Percentiles rank a stretch among this genome's conserved stretches.
These are phyloP conservation scores for Haberlea rhodopensis DNA, from an alignment of 257 asterid genomes.

Conservation along the genomic window DNA sequence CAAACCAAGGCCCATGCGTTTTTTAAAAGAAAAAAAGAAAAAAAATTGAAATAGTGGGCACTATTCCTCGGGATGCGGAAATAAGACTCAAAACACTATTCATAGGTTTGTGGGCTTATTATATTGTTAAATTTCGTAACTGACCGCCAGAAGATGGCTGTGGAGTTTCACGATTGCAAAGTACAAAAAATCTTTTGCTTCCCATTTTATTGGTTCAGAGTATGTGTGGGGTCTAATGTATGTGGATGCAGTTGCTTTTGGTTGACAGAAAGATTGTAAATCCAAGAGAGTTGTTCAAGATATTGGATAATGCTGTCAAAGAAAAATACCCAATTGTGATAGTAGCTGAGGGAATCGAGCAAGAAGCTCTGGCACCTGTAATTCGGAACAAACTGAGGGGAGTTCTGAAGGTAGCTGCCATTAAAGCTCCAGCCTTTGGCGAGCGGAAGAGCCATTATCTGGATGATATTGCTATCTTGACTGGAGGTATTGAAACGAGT, in stretches of 20 bases:
- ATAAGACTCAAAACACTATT: no score
- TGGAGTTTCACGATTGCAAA: constrained; percentile 78
- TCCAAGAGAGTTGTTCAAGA: constrained; percentile 68
- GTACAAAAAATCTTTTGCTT: constrained; percentile 37
- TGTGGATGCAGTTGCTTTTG: constrained; percentile 64
- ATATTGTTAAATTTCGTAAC: no score
- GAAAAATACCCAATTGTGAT: constrained; percentile 74
- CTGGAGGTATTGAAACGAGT: constrained; percentile 61
- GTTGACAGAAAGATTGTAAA: constrained; percentile 71
- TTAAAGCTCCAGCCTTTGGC: constrained; percentile 79
- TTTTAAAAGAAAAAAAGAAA: no score
- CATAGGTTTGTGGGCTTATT: no score
- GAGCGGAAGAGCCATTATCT: constrained; percentile 75
- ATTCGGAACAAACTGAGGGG: constrained; percentile 78
- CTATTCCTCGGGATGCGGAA: no score
- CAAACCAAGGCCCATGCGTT: no score
- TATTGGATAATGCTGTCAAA: constrained; percentile 73
- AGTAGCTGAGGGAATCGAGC: constrained; percentile 70
- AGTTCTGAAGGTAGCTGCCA: constrained; percentile 66
- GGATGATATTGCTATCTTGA: constrained; percentile 76
- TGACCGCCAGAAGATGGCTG: constrained; percentile 61
- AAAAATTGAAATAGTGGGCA: no score
- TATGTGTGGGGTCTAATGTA: constrained; percentile 16
- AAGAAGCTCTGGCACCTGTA: constrained; percentile 77
- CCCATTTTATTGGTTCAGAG: constrained; percentile 3